phyloP scores from a whole-genome alignment of 1,139 yeast species.

The Saccharomycopsis hybrid region DNA sequence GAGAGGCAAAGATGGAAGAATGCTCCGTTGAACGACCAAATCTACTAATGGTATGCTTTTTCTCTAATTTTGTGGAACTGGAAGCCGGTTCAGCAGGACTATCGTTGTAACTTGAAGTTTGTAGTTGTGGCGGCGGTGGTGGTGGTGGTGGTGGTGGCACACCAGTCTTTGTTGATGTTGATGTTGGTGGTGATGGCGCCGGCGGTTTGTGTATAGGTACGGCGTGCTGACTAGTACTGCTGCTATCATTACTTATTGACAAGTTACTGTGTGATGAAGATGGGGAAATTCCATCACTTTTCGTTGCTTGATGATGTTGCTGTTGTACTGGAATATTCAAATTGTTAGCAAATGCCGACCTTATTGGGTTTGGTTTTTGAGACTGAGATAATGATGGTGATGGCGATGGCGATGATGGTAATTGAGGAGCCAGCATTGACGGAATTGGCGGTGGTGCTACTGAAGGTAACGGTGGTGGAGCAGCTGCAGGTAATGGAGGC shows the following conservation, averaged over 20 bases:
- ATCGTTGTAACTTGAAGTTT: not conserved
- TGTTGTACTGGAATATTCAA: conserved; percentile 3
- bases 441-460: conserved; percentile 9
- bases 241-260: too few species aligned
- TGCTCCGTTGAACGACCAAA: conserved; percentile 28
- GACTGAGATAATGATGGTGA: not conserved
- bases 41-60: too few species aligned
- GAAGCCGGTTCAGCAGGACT: too few species aligned
- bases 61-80: too few species aligned
- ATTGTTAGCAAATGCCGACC: too few species aligned
- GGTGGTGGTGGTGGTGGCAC: conserved; percentile 16
- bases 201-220: not conserved
- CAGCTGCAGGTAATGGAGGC: conserved; percentile 10
- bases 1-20: conserved; percentile 24
- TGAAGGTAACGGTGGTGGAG: conserved; percentile 1
- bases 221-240: too few species aligned
- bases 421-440: not conserved
- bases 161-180: not conserved
- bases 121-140: conserved; percentile 20
- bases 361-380: too few species aligned
- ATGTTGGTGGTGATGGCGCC: not conserved
- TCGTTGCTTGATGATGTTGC: conserved; percentile 18
- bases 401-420: conserved; percentile 4
- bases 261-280: conserved; percentile 21
- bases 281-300: conserved; percentile 18